Evolutionary conservation across 139 green algal species (phyloP), one percentile per base, ranked within the genome.

Genomic region (Nannochloris sp.): DNA sequence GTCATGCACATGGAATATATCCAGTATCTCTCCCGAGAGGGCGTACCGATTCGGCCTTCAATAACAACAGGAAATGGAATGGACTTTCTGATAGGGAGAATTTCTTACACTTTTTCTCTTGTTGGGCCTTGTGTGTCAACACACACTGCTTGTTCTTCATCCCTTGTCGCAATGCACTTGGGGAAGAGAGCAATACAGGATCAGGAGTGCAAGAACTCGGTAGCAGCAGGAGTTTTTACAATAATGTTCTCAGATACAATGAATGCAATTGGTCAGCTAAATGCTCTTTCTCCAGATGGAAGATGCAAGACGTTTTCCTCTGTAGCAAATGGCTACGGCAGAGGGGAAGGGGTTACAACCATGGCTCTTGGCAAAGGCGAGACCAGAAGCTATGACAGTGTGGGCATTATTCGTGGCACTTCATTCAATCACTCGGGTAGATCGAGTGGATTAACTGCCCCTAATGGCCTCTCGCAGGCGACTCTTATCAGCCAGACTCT

Each of bases 71-170:
- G 76, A 30, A 80, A 78, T 25, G 72, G 72, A 48, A 76, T 79
- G 71, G 60, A 73, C 25, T 83, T 79, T 51, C 20, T 83, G 9
- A 66, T 66, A 14, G 81, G 82, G 16, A 65, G 82, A 5, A 25
- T 88, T 5, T 80, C 76, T 2, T 86, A 80, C 61, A 70, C 53
- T 2, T 88, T 84, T 63, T 71, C 68, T 23, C 59, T 82, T 13
- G 63, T 49, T 12, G 69, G 73, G 5, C 67, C 78, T 5, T 68
- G 67, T 40, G 16, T 78, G 50, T 69, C 36, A 33, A 72, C 75
- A 11, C 71, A 86, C 71, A 91, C 86, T 6, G 89, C 89, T 10
- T 96, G 89, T 78, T 95, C 87, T 11, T 92, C 87, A 9, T 93
- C 84, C 6, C 72, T 96, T 20, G 85, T 95, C 4, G 77, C 84